Conservation (phyloP, 257 asterid genomes). For the Echium plantagineum region DNA sequence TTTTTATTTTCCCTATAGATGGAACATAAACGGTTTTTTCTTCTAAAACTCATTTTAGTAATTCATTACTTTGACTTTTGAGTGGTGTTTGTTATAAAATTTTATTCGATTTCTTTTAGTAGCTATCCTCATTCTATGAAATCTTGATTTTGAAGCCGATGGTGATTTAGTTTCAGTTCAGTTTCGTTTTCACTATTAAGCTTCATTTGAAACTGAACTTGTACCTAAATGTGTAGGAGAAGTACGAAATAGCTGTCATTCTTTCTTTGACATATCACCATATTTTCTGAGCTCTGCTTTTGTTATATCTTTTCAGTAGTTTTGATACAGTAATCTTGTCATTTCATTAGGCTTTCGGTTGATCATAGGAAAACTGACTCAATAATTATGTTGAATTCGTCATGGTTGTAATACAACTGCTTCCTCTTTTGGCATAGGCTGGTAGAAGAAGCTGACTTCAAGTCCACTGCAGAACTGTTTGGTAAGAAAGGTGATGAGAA, state of each 20-base stretch:
- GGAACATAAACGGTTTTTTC: background rate
- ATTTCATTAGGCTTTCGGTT: too few relatives aligned
- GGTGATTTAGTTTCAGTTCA: too few relatives aligned
- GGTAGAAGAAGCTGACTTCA: conserved; percentile 93
- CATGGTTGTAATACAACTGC: background rate
- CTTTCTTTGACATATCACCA: too few relatives aligned
- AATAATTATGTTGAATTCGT: background rate
- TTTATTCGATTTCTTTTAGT: background rate
- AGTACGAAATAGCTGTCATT: too few relatives aligned
- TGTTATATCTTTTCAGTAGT: too few relatives aligned
- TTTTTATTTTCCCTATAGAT: background rate
- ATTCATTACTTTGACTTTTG: background rate
- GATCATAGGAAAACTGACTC: too few relatives aligned
- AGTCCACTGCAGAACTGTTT: conserved; percentile 76
- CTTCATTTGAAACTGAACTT: too few relatives aligned
- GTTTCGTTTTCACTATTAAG: too few relatives aligned
- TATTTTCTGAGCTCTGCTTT: too few relatives aligned
- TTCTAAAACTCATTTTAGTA: background rate
- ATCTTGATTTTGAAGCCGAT: too few relatives aligned
- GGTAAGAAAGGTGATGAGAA: conserved; percentile 61
- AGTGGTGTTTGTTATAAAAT: background rate
- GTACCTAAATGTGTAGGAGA: too few relatives aligned
- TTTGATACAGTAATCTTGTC: background rate
- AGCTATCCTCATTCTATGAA: background rate
- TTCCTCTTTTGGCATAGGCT: conserved; percentile 42